Evolutionary conservation across 192 early-diverging fungal species (phyloP), one percentile per base, ranked within the genome.

Genomic region (Chytriomyces hyalinus): DNA sequence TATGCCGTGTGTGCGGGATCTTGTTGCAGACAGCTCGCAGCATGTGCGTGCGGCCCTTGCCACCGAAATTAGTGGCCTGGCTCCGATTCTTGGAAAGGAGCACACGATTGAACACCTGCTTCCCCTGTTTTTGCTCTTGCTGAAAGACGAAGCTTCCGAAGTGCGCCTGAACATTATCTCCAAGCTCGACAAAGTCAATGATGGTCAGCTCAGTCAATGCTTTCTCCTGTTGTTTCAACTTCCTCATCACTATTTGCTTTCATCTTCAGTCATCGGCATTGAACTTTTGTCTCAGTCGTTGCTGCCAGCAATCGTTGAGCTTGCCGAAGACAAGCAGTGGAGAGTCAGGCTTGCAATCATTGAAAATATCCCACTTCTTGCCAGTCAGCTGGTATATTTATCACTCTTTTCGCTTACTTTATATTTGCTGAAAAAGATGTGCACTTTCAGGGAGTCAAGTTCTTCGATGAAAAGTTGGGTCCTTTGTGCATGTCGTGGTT

Each of bases 261-360:
- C 17, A 62, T 47, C 22, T 67, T 51, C 44, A 81, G 83, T 84
- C 10, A 98, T 99, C 79, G 98, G 98, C 61, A 97, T 99, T 75
- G 96, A 99, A 72, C 91, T 96, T 43, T 87, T 99, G 48, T 98
- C 98, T 50, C 97, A 98, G 78, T 96, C 94, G 24, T 87, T 99
- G 60, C 85, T 99, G 68, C 98, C 98, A 7, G 98, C 98, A 11
- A 97, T 99, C 80, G 93, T 99, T 47, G 98, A 98, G 83, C 88
- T 99, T 48, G 96, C 97, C 45, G 97, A 99, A 86, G 98, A 99
- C 84, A 98, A 98, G 88, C 98, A 99, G 82, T 99, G 98, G 98
- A 93, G 98, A 63, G 96, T 98, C 70, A 94, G 98, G 24, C 85
- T 97, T 84, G 98, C 98, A 6, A 98, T 99, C 75, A 98, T 99